Evolutionary conservation across 2,329 filamentous ascomycete genomes (phyloP).

Genomic region (Spiromastix sp.): DNA sequence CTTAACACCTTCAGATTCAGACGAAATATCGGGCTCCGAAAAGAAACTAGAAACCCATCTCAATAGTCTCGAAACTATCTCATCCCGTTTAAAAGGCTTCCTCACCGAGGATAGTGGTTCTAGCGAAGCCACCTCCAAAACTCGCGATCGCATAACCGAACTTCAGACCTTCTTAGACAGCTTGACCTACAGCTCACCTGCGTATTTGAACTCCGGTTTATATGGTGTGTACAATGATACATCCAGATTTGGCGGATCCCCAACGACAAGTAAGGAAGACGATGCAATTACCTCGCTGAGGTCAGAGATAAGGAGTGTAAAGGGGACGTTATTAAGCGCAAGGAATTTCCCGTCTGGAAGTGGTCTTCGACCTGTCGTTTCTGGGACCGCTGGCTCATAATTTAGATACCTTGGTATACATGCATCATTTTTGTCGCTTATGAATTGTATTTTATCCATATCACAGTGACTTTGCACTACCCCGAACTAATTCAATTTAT

Average conservation of each 20-base stretch:
- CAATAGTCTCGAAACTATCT: slow-evolving; percentile 40
- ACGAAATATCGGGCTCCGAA: slow-evolving; percentile 13
- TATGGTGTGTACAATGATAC: slow-evolving; percentile 25
- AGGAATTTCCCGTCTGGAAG: slow-evolving; percentile 45
- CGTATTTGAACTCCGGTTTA: slow-evolving; percentile 17
- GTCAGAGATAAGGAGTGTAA: slow-evolving; percentile 51
- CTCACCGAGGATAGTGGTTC: slow-evolving; percentile 27
- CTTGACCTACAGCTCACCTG: slow-evolving; percentile 29
- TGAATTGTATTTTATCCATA: no score
- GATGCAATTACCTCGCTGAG: slow-evolving; percentile 50
- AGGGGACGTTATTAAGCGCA: slow-evolving; percentile 53
- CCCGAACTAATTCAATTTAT: no score
- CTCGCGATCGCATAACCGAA: slow-evolving; percentile 28
- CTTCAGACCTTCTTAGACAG: slow-evolving; percentile 44
- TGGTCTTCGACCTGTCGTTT: no score
- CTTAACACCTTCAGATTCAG: slow-evolving; percentile 8
- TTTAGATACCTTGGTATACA: no score
- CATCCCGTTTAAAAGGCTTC: slow-evolving; percentile 41
- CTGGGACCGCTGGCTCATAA: no score
- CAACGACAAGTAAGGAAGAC: slow-evolving; percentile 30
- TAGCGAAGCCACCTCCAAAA: slow-evolving; percentile 22
- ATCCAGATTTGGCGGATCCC: slow-evolving; percentile 16
- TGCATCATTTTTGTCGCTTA: no score
- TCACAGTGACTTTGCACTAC: no score
- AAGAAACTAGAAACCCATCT: slow-evolving; percentile 27